A percentile compares a stretch with the other conserved stretches of the same genome.
phyloP scores from a whole-genome alignment of 148 eudicot genomes.

The Rhododendron henanense region DNA sequence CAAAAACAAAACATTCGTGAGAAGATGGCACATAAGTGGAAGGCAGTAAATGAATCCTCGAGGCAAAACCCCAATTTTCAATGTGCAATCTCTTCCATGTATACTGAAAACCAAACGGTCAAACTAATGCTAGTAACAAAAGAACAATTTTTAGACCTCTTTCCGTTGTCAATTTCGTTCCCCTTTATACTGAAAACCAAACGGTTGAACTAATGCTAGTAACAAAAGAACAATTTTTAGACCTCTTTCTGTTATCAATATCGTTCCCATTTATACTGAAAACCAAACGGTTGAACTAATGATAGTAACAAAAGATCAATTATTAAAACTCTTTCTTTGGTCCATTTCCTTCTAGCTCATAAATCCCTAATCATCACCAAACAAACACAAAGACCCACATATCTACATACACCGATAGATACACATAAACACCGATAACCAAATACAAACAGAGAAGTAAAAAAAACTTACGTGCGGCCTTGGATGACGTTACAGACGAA shows the following conservation, averaged over 20 bases:
- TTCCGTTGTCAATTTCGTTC: neutral
- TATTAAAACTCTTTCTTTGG: neutral
- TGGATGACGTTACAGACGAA: constrained; percentile 47
- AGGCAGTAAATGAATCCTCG: neutral
- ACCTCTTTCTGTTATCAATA: neutral
- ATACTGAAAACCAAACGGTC: too few species aligned
- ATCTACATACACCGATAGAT: neutral
- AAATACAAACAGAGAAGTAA: too few species aligned
- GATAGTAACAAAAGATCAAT: neutral
- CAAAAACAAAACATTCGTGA: neutral
- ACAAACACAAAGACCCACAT: neutral
- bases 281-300: neutral
- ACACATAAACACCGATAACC: too few species aligned
- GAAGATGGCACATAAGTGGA: neutral
- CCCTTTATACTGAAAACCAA: neutral
- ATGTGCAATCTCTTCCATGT: neutral
- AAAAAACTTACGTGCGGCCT: constrained; percentile 28
- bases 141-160: neutral
- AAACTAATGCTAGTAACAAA: neutral
- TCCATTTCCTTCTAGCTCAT: neutral
- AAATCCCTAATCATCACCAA: neutral
- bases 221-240: neutral
- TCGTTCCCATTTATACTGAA: neutral
- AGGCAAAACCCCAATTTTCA: neutral
- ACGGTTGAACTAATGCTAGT: neutral